Evolutionary conservation across 2,329 filamentous ascomycete species (phyloP).

Genomic region (Penicillium sp.): DNA sequence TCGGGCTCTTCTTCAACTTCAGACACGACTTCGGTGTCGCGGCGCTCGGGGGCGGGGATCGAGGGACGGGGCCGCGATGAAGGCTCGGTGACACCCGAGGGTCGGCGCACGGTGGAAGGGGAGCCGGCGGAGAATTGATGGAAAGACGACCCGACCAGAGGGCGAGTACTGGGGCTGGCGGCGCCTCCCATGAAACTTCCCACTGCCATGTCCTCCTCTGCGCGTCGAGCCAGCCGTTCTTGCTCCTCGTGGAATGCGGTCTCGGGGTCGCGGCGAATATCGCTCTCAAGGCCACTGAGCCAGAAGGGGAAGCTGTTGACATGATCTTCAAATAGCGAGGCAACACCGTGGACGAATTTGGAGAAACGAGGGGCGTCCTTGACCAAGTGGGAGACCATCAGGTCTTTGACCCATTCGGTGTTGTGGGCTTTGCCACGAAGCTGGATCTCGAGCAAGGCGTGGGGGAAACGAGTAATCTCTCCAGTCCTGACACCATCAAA

Average conservation of each 20-base stretch:
- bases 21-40: slow-evolving; percentile 36
- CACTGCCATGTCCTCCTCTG: slow-evolving; percentile 84
- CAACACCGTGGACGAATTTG: slow-evolving; percentile 94
- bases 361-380: slow-evolving; percentile 89
- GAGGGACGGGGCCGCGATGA: slow-evolving; percentile 31
- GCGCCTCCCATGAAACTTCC: slow-evolving; percentile 76
- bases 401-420: slow-evolving; percentile 83
- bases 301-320: slow-evolving; percentile 97
- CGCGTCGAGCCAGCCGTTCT: slow-evolving; percentile 74
- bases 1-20: slow-evolving; percentile 38
- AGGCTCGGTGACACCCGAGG: slow-evolving; percentile 29
- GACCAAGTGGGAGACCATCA: slow-evolving; percentile 90
- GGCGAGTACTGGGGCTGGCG: slow-evolving; percentile 30
- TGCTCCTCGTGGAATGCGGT: slow-evolving; percentile 90
- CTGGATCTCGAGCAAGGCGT: slow-evolving; percentile 90
- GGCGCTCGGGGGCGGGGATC: slow-evolving; percentile 39
- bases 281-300: slow-evolving; percentile 86
- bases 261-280: slow-evolving; percentile 92
- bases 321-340: slow-evolving; percentile 89
- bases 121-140: slow-evolving; percentile 28
- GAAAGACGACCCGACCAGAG: slow-evolving; percentile 38
- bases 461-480: slow-evolving; percentile 88
- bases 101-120: slow-evolving; percentile 21
- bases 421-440: slow-evolving; percentile 65
- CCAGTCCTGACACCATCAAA: slow-evolving; percentile 86